Evolutionary conservation across 805 yeast species (phyloP), one percentile per base, ranked within the genome.

Genomic region (Wickerhamiella dianesei): DNA sequence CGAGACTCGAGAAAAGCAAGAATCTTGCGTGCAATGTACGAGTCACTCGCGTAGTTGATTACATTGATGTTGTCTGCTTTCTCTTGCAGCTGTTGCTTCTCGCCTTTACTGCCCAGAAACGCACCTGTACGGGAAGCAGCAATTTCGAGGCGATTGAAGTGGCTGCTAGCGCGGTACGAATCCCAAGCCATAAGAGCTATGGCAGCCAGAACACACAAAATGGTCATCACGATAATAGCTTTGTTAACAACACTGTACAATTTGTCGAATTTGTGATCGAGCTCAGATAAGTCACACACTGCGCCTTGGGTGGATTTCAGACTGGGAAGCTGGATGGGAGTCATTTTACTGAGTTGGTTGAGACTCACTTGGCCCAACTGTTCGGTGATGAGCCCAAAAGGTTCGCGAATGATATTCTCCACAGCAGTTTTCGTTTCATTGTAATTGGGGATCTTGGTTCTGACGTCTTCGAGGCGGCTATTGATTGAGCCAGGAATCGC

Each of bases 401-500:
- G 96, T 2, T 54, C 57, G 2, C 72, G 63, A 6, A 89, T 70
- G 37, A 78, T 54, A 0, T 58, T 47, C 40, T 75, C 70, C 0
- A 92, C 77, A 18, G 72, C 70, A 49, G 77, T 74, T 56, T 77
- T 73, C 2, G 85, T 79, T 5, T 72, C 70, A 2, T 73, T 75
- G 59, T 85, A 85, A 50, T 76, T 73, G 0, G 94, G 94, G 0
- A 82, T 64, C 2, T 74, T 66, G 0, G 65, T 62, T 18, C 73
- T 65, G 39, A 87, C 61, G 0, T 57, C 52, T 2, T 74, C 73
- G 16, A 92, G 66, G 22, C 77, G 74, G 1, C 61, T 59, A 52
- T 83, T 74, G 39, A 88, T 77, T 0, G 77, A 64, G 0, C 75
- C 56, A 1, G 96, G 85, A 12, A 92, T 82, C 14, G 73, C 59